Evolutionary conservation across 768 basidiomycete species (phyloP), one percentile per base, ranked within the genome.

Genomic region (Neoboletus brunneissimus): DNA sequence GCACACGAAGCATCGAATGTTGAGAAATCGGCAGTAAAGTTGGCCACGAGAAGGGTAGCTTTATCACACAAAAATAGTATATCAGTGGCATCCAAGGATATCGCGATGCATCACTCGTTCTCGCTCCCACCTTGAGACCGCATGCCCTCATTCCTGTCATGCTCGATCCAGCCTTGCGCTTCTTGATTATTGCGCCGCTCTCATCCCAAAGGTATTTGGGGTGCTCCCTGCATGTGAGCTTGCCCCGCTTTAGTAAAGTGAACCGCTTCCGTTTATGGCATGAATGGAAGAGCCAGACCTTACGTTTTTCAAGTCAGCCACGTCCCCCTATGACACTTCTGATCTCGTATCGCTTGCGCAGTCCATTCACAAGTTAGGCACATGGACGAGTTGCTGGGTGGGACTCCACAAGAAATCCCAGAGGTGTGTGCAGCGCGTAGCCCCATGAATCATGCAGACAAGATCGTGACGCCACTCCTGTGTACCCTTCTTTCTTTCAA

Each of bases 351-450:
- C 68, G 48, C 76, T 92, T 10, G 79, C 76, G 4, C 74, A 80
- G 42, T 82, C 83, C 56, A 87, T 87, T 7, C 89, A 92, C 73
- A 93, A 88, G 67, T 88, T 87, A 72, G 72, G 45, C 87, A 87
- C 65, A 67, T 83, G 62, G 75, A 77, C 55, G 82, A 81, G 64
- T 75, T 91, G 18, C 58, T 90, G n/a, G 88, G 91, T 0, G 86
- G 85, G 3, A 76, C 79, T 1, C 65, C 66, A 2, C 66, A 74
- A 20, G 75, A 84, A 54, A 66, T 83, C n/a, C 83, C 84, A 0
- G 75, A 85, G 29, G 74, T 85, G 23, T 87, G 84, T 64, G 70
- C 73, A 20, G 79, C 79, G 37, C 77, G 88, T 18, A 88, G 86
- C 4, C 87, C 90, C 0, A 67, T 90, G 22, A 73, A 78, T 52